These are phyloP conservation scores for Dissophora ornata DNA, from an alignment of 192 early-diverging fungal species.

Conservation along the genomic window DNA sequence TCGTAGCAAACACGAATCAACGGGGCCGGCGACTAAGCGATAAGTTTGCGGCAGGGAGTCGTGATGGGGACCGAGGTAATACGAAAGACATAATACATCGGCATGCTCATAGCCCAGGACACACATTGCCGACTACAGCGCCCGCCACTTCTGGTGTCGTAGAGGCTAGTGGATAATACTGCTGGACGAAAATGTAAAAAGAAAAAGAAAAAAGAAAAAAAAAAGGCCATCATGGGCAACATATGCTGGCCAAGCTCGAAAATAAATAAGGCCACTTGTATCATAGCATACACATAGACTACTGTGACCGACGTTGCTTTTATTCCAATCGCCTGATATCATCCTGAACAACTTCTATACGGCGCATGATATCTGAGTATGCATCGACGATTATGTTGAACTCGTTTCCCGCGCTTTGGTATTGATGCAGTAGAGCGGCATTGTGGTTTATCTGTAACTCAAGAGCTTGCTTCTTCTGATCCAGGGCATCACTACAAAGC, in stretches of 20 bases:
- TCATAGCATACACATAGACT: not conserved
- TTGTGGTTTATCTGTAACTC: slow-evolving; percentile 17
- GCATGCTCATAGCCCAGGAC: not conserved
- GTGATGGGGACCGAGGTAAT: not conserved
- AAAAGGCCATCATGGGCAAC: too few relatives aligned
- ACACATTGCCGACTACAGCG: not conserved
- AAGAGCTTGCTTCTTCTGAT: not conserved
- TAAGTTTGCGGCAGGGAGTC: not conserved
- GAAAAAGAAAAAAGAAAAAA: too few relatives aligned
- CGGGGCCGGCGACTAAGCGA: not conserved
- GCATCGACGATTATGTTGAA: slow-evolving; percentile 44
- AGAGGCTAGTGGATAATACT: slow-evolving; percentile 26
- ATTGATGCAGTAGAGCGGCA: slow-evolving; percentile 13
- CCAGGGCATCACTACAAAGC: slow-evolving; percentile 16
- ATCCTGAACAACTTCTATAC: slow-evolving; percentile 40
- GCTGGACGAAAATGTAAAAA: slow-evolving; percentile 16
- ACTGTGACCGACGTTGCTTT: not conserved
- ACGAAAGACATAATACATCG: not conserved
- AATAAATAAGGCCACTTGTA: not conserved
- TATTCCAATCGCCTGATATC: slow-evolving; percentile 36
- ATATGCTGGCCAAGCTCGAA: not conserved
- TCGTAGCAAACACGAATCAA: not conserved
- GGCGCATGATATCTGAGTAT: slow-evolving; percentile 37
- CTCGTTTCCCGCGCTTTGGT: slow-evolving; percentile 40
- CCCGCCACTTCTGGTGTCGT: not conserved